These are phyloP conservation scores for Blastobotrys illinoisensis DNA, from an alignment of 1,139 yeast species.

Conservation along the genomic window DNA sequence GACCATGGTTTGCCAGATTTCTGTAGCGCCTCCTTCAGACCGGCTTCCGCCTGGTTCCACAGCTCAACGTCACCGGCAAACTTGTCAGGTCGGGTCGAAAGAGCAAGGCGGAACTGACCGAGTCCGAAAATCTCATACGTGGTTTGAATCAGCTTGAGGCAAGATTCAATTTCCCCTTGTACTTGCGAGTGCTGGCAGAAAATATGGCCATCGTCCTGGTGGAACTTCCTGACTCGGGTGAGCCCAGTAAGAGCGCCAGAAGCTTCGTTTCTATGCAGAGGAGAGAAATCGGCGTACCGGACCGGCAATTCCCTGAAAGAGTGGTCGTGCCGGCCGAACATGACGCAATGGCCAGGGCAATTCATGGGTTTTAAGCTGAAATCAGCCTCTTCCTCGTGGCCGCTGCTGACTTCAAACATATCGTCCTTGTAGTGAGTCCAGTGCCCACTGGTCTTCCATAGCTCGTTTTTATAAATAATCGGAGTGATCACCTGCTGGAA, in stretches of 20 bases:
- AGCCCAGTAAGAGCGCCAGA: conserved; percentile 93
- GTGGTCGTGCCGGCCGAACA: conserved; percentile 75
- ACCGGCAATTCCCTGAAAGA: conserved; percentile 88
- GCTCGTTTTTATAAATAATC: conserved; percentile 70
- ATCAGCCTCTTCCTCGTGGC: conserved; percentile 37
- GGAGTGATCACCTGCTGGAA: conserved; percentile 94
- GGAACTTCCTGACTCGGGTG: conserved; percentile 93
- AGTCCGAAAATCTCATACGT: conserved; percentile 79
- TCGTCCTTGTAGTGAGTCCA: conserved; percentile 94
- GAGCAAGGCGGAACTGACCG: conserved; percentile 57
- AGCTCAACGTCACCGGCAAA: conserved; percentile 76
- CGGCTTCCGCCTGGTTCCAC: conserved; percentile 82
- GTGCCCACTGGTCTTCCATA: conserved; percentile 94
- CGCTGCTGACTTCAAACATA: conserved; percentile 67
- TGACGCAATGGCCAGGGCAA: conserved; percentile 95
- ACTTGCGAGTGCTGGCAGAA: conserved; percentile 85
- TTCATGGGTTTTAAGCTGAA: conserved; percentile 96
- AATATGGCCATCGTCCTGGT: conserved; percentile 98
- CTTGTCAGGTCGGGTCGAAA: conserved; percentile 86
- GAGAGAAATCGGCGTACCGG: conserved; percentile 86
- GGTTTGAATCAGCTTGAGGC: conserved; percentile 68
- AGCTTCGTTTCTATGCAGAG: conserved; percentile 90
- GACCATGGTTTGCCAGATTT: conserved; percentile 61
- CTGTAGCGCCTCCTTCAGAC: conserved; percentile 60
- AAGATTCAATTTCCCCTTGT: conserved; percentile 66